Base-by-base conservation (phyloP, 805 yeast genomes). In the Dipodascus albidus region DNA sequence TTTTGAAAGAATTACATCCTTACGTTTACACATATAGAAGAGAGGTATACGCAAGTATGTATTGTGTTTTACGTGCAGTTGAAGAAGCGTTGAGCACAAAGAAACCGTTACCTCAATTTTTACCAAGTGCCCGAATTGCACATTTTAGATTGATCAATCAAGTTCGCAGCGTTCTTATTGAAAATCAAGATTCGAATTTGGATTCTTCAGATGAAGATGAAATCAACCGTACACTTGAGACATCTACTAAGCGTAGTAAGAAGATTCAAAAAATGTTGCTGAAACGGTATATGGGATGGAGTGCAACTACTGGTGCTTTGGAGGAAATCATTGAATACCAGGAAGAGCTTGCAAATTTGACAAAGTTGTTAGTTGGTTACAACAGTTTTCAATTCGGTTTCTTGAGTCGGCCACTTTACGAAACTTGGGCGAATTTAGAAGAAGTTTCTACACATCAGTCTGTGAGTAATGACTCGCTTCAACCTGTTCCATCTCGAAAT, bases 341-440 rank as follows among this genome's bases (percentile, higher is more conserved):
- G 23, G 81, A 77, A 55, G 79, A 75, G 56, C 61, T 77, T 11
- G 54, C 72, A 3, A 70, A 67, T 49, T 55, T 77, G 27, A 66
- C 74, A 0, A 74, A 72, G 54, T 58, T 71, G 2, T 59, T 77
- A 2, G 77, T 74, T 23, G 81, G 81, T 23, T 75, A 73, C 9
- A 70, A 73, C 54, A 75, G 72, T 58, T 77, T 77, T 59, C 74
- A 74, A 58, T 75, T 74, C 57, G 79, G 81, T 1, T 77, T 77
- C 57, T 60, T 77, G 53, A 73, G 79, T 48, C 69, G 81, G 15
- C 73, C 80, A 0, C 59, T 75, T 6, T 54, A 49, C 31, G 61
- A 56, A 6, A 58, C 55, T 3, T 51, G 57, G 56, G 57, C 57
- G 4, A 51, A 47, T n/a, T 17, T 52, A 17, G 24, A 50, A 31